Percentiles rank a stretch among this genome's conserved stretches.
These are phyloP conservation scores for Phragmites australis DNA, from an alignment of 176 grass and related monocot species.

Conservation along the genomic window DNA sequence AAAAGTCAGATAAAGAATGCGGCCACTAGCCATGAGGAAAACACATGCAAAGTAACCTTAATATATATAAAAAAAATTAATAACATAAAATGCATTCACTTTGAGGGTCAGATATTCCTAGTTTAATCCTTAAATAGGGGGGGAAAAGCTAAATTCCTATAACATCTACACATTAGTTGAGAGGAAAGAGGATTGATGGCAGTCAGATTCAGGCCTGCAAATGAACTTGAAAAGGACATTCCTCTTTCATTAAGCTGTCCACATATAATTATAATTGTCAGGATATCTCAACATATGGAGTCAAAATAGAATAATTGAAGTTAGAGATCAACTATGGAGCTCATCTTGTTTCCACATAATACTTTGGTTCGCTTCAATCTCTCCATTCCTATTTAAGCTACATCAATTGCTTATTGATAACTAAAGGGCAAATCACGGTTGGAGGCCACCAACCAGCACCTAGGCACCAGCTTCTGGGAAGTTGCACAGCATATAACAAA, in stretches of 20 bases:
- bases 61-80: background rate
- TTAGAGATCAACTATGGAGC: background rate
- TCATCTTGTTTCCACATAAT: background rate
- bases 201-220: too few relatives aligned
- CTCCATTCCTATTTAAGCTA: background rate
- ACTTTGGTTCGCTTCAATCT: background rate
- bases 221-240: too few relatives aligned
- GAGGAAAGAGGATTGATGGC: too few relatives aligned
- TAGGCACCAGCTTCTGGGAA: too few relatives aligned
- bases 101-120: background rate
- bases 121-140: slow-evolving; percentile 13
- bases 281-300: background rate
- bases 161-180: too few relatives aligned
- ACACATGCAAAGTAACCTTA: slow-evolving; percentile 11
- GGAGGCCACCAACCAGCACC: too few relatives aligned
- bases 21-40: background rate
- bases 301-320: slow-evolving; percentile 1
- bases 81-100: background rate
- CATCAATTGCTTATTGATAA: background rate
- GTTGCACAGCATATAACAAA: too few relatives aligned
- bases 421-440: too few relatives aligned
- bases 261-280: background rate
- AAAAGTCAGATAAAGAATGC: slow-evolving; percentile 1
- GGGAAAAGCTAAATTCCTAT: too few relatives aligned
- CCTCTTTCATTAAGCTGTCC: background rate